Evolutionary conservation across 345 rosid species (phyloP).

Genomic region (Eucalyptus coolabah): DNA sequence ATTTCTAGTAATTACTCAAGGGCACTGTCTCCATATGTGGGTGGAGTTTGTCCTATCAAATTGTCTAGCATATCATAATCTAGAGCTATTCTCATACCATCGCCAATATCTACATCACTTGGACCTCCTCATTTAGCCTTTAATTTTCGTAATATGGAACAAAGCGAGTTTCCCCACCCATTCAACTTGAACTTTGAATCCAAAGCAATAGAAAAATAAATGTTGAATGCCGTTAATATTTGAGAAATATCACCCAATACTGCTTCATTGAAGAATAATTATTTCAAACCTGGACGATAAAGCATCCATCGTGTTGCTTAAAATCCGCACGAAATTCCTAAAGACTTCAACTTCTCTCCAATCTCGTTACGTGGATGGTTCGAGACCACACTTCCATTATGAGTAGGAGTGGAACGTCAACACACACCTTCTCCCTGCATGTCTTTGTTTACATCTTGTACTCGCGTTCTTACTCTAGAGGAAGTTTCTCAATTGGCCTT

Average conservation of each 20-base stretch:
- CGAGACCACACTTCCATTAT: accelerated
- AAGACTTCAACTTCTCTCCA: neutral
- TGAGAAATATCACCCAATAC: no score
- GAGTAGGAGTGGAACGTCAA: neutral
- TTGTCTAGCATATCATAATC: neutral
- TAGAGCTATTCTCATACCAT: no score
- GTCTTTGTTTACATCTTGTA: neutral
- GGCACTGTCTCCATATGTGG: neutral
- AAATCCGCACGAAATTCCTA: neutral
- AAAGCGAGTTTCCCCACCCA: no score
- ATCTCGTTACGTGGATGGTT: neutral
- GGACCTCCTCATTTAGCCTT: no score
- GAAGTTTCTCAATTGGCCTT: neutral
- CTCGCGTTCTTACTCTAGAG: neutral
- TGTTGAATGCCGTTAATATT: no score
- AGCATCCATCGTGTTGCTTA: neutral
- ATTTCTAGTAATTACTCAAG: neutral
- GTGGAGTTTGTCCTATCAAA: neutral
- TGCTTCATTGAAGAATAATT: no score
- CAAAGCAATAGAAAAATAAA: no score
- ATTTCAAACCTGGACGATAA: neutral
- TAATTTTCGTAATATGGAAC: no score
- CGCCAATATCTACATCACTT: no score
- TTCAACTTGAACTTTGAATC: no score
- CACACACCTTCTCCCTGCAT: neutral